These are phyloP conservation scores for Fusarium veterinarium DNA, from an alignment of 2,329 filamentous ascomycete species.

Conservation along the genomic window DNA sequence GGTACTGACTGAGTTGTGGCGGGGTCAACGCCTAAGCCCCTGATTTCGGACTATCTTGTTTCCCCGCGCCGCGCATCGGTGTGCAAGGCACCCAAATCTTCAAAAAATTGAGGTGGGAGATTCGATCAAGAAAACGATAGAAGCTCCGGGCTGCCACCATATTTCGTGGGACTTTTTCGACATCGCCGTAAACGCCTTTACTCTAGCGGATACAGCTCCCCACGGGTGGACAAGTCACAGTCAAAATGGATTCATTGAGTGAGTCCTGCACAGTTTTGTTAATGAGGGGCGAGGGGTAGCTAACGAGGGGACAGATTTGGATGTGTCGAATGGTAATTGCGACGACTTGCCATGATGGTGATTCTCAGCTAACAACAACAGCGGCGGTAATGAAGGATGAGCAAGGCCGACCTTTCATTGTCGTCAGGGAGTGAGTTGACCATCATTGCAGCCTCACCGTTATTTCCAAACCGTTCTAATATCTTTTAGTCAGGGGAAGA, in stretches of 20 bases:
- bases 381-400: slow-evolving; percentile 93
- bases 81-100: slow-evolving; percentile 47
- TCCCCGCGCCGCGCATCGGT: slow-evolving; percentile 48
- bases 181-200: slow-evolving; percentile 39
- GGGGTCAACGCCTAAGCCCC: slow-evolving; percentile 22
- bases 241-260: slow-evolving; percentile 55
- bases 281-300: slow-evolving; percentile 46
- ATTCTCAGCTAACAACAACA: slow-evolving; percentile 49
- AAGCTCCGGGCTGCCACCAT: slow-evolving; percentile 47
- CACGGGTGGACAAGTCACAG: slow-evolving; percentile 42
- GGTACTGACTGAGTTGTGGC: not conserved
- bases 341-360: slow-evolving; percentile 17
- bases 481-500: slow-evolving; percentile 84
- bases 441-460: slow-evolving; percentile 1
- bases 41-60: slow-evolving; percentile 48
- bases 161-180: slow-evolving; percentile 40
- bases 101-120: slow-evolving; percentile 49
- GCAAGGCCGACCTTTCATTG: slow-evolving; percentile 95
- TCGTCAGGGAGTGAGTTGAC: slow-evolving; percentile 90
- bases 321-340: slow-evolving; percentile 81
- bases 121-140: slow-evolving; percentile 44
- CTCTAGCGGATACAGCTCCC: slow-evolving; percentile 44
- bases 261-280: slow-evolving; percentile 45
- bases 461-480: slow-evolving; percentile 34
- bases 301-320: slow-evolving; percentile 72